Percentiles rank a stretch among this genome's conserved stretches.
Conservation (phyloP, 2,329 filamentous ascomycete genomes). For the Colletotrichum sp. region DNA sequence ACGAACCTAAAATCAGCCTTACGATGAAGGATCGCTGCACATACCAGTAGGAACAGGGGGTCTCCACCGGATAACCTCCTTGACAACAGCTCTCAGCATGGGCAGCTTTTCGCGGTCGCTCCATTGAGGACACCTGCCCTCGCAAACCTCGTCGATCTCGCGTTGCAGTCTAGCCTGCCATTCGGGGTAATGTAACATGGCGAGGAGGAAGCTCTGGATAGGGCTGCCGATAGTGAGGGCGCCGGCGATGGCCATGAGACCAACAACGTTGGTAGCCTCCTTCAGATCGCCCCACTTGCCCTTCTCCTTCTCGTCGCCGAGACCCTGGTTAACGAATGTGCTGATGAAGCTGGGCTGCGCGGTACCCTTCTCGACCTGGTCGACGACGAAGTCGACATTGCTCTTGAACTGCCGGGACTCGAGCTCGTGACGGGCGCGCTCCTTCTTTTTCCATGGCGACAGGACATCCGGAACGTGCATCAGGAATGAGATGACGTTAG, state of each 20-base stretch:
- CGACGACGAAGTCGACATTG: conserved; percentile 41
- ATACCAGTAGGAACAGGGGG: conserved; percentile 58
- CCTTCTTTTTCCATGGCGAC: conserved; percentile 51
- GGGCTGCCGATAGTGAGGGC: conserved; percentile 49
- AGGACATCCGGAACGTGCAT: conserved; percentile 41
- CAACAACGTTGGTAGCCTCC: conserved; percentile 50
- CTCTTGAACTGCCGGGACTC: conserved; percentile 43
- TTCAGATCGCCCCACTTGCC: conserved; percentile 33
- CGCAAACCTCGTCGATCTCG: conserved; percentile 44
- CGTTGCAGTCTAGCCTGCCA: conserved; percentile 39
- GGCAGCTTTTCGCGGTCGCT: conserved; percentile 39
- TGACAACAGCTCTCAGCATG: conserved; percentile 42
- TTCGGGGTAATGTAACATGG: conserved; percentile 36
- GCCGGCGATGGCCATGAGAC: conserved; percentile 50
- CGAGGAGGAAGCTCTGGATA: conserved; percentile 38
- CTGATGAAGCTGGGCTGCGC: conserved; percentile 46
- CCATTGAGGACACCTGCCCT: conserved; percentile 49
- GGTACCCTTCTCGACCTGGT: conserved; percentile 32
- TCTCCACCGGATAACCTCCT: conserved; percentile 56
- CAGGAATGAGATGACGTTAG: conserved; percentile 44
- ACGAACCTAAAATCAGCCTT: not conserved
- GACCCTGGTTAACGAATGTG: conserved; percentile 41
- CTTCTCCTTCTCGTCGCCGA: conserved; percentile 29
- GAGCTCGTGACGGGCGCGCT: conserved; percentile 41
- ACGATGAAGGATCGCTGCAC: conserved; percentile 9